Evolutionary conservation across 176 grass and related monocot genomes (phyloP), one percentile per base, ranked within the genome.

Genomic region (Musa troglodytarum): DNA sequence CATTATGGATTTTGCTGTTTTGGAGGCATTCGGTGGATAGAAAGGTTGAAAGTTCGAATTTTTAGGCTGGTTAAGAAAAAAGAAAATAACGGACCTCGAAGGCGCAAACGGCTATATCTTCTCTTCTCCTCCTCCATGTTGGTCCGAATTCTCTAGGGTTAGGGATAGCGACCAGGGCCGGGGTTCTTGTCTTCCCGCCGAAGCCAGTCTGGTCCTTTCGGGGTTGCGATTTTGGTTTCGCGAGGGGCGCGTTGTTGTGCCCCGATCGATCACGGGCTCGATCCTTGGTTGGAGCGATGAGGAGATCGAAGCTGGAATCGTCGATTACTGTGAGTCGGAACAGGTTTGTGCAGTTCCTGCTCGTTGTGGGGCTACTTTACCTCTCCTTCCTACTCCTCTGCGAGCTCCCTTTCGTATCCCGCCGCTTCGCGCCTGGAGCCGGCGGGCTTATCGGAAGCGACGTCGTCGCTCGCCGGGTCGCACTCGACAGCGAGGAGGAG

Each of bases 401-500:
- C 11, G 80, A 83, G 64, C 52, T 87, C 20, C 85, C 85, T n/a
- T 87, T 87, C 69, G 64, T 87, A 16, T 76, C 76, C 19, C 64
- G 23, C 62, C 51, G 14, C n/a, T 57, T 56, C 23, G 19, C 53
- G 23, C 72, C 72, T 9, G 49, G n/a, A 53, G 20, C 17, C 5
- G 34, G 52, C 12, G 55, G 68, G 1, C 52, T 19, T 12, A 24
- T 53, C 13, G 57, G 22, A 49, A 69, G 63, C 43, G 75, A 26
- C 26, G 69, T 2, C 59, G 1, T 74, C 1, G 7, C 52, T 22
- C 72, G 72, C 15, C 52, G n/a, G 24, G 23, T 74, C 53, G 52
- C 72, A 24, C 85, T 87, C 29, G 64, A 77, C 22, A 83, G 55
- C 62, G 25, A 83, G 64, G 78, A 83, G 76, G 85, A 82, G 11